Conservation (phyloP, 2,329 filamentous ascomycete genomes). For the Ophiognomonia clavigignenti-juglandacearum region DNA sequence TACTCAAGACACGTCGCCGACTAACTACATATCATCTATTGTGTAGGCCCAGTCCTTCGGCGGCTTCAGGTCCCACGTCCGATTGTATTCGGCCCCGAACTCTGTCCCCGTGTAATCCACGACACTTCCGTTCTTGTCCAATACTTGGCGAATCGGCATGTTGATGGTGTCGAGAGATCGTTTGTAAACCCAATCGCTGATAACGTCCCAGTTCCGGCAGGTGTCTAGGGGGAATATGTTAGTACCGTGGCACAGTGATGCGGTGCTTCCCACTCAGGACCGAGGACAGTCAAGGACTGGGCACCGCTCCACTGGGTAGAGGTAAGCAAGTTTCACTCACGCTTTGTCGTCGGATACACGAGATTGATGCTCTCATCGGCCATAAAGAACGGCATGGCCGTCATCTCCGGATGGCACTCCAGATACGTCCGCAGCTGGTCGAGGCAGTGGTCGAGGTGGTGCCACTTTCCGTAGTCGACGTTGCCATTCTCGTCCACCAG, state of each 20-base stretch:
- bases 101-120: conserved; percentile 3
- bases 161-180: not conserved
- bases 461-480: conserved; percentile 5
- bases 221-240: not conserved
- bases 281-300: too few species aligned
- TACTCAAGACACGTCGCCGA: too few species aligned
- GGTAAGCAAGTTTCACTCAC: not conserved
- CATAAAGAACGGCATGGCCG: conserved; percentile 7
- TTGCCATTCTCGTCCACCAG: conserved; percentile 2
- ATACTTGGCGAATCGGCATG: conserved; percentile 1
- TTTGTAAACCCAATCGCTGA: conserved; percentile 7
- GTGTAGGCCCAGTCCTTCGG: conserved; percentile 7
- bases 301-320: not conserved
- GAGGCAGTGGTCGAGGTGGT: conserved; percentile 10
- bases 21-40: conserved; percentile 1
- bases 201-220: conserved; percentile 8
- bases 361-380: not conserved
- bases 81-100: conserved; percentile 1
- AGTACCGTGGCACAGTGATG: not conserved
- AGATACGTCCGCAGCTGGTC: conserved; percentile 3
- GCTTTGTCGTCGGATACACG: not conserved
- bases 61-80: not conserved
- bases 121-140: not conserved
- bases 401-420: conserved; percentile 8
- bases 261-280: too few species aligned